Percentiles rank a stretch among this genome's conserved stretches.
Conservation (phyloP, 2,329 filamentous ascomycete genomes). For the Beauveria sp. region DNA sequence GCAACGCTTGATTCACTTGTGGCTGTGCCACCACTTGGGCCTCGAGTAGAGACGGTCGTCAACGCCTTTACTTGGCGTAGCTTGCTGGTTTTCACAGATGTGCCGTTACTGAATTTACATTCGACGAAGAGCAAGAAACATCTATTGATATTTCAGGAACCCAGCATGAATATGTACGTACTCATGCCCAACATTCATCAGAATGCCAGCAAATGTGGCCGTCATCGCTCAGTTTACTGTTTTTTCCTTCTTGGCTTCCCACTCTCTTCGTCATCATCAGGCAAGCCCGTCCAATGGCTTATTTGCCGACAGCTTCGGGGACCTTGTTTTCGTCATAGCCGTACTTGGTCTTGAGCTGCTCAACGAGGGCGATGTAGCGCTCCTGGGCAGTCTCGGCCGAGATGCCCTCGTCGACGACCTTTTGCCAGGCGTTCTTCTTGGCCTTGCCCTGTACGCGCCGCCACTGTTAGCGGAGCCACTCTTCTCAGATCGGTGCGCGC, state of each 20-base stretch:
- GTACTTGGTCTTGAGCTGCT: conserved; percentile 62
- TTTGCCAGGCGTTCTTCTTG: conserved; percentile 74
- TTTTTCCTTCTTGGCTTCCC: conserved; percentile 23
- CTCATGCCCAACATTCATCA: too few relatives aligned
- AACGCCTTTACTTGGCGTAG: too few relatives aligned
- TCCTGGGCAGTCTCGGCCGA: conserved; percentile 62
- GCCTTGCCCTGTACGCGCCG: conserved; percentile 56
- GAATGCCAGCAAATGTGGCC: too few relatives aligned
- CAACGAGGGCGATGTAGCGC: conserved; percentile 66
- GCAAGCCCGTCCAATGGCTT: conserved; percentile 1
- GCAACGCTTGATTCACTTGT: too few relatives aligned
- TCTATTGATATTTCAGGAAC: too few relatives aligned
- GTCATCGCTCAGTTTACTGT: background rate
- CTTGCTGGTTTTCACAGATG: too few relatives aligned
- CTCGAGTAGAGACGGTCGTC: too few relatives aligned
- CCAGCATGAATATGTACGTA: too few relatives aligned
- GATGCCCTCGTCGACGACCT: conserved; percentile 55
- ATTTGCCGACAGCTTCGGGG: conserved; percentile 46
- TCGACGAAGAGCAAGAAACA: too few relatives aligned
- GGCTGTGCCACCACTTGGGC: too few relatives aligned
- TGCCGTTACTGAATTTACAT: too few relatives aligned
- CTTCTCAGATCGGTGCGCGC: background rate
- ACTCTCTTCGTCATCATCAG: too few relatives aligned
- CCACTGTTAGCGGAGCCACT: background rate
- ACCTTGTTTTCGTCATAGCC: conserved; percentile 59